phyloP scores from a whole-genome alignment of 768 basidiomycete genomes.

The Trametes punicea region DNA sequence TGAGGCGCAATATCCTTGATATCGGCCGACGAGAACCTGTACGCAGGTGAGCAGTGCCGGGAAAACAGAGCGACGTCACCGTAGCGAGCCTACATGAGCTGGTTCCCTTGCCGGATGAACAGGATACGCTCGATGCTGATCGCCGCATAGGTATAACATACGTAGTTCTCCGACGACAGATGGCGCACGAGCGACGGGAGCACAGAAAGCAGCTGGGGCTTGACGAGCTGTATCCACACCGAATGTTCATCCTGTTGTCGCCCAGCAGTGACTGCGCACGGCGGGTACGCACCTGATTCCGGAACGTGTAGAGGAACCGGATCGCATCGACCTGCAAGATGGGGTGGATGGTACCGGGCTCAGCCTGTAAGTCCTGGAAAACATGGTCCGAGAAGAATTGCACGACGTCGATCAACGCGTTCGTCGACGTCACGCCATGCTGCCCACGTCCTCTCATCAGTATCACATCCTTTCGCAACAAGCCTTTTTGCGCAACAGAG shows the following conservation, averaged over 20 bases:
- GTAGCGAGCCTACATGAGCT: slow-evolving; percentile 57
- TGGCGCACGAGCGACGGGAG: slow-evolving; percentile 83
- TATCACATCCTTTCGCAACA: background rate
- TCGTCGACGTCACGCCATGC: slow-evolving; percentile 94
- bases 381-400: slow-evolving; percentile 94
- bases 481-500: background rate
- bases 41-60: background rate
- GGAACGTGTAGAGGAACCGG: slow-evolving; percentile 89
- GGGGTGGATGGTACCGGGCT: slow-evolving; percentile 67
- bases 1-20: slow-evolving; percentile 78
- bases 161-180: slow-evolving; percentile 80
- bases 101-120: slow-evolving; percentile 78
- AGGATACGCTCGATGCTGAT: slow-evolving; percentile 97
- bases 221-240: slow-evolving; percentile 62
- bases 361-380: slow-evolving; percentile 78
- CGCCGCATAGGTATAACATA: slow-evolving; percentile 93
- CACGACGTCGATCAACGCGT: slow-evolving; percentile 88
- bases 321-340: slow-evolving; percentile 96
- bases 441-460: slow-evolving; percentile 27
- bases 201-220: slow-evolving; percentile 89
- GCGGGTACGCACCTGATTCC: slow-evolving; percentile 70
- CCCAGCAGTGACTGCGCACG: no score
- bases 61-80: background rate
- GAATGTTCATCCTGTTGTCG: background rate
- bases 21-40: slow-evolving; percentile 87